phyloP scores from a whole-genome alignment of 768 basidiomycete genomes.

The Leucosporidium yakuticum region DNA sequence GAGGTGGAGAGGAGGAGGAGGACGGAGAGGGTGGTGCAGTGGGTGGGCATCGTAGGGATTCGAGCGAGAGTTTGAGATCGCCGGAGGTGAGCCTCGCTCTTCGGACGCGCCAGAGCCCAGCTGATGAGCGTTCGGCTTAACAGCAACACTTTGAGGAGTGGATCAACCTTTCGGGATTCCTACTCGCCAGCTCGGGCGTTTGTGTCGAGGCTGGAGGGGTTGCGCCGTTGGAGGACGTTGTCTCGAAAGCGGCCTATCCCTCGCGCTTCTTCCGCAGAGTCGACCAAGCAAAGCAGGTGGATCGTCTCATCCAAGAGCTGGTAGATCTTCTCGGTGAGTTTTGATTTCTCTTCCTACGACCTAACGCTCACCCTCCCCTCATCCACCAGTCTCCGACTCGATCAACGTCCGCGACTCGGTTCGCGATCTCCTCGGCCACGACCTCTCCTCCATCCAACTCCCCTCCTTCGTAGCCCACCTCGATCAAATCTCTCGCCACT shows the following conservation, averaged over 20 bases:
- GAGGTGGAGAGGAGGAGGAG: not conserved
- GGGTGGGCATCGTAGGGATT: not conserved
- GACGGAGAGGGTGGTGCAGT: not conserved
- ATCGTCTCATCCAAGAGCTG: slow-evolving; percentile 43
- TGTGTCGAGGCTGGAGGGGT: slow-evolving; percentile 56
- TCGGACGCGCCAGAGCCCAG: too few species aligned
- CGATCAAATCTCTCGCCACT: slow-evolving; percentile 1
- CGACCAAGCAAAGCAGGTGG: slow-evolving; percentile 24
- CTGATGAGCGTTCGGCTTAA: slow-evolving; percentile 38
- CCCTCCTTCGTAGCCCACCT: slow-evolving; percentile 22
- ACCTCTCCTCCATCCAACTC: slow-evolving; percentile 67
- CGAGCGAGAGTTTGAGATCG: not conserved
- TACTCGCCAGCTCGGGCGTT: slow-evolving; percentile 66
- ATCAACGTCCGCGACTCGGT: slow-evolving; percentile 69
- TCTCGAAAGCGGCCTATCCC: slow-evolving; percentile 31
- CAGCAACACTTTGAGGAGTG: slow-evolving; percentile 66
- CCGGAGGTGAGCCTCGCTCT: slow-evolving; percentile 6
- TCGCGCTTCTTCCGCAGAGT: slow-evolving; percentile 28
- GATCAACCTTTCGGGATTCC: slow-evolving; percentile 74
- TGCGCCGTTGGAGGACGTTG: slow-evolving; percentile 42
- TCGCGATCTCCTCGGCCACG: slow-evolving; percentile 70
- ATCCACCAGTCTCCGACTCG: slow-evolving; percentile 50
- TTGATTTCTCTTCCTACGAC: not conserved
- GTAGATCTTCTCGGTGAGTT: slow-evolving; percentile 54
- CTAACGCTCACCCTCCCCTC: not conserved